Conservation (phyloP, 768 basidiomycete species). For the Krasilnikovozyma curviuscula region DNA sequence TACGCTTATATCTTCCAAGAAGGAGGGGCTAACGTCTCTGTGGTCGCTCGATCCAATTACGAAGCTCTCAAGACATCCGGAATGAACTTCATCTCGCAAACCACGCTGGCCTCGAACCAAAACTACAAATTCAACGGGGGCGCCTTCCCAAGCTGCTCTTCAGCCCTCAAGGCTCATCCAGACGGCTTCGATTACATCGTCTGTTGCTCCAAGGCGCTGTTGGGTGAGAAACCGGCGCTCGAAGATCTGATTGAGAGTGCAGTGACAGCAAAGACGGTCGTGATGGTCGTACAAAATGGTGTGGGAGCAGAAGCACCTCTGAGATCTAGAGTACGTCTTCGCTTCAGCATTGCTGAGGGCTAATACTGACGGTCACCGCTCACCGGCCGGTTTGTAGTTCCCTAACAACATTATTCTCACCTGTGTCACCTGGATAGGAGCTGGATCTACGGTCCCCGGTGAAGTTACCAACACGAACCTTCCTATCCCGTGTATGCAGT, state of each 20-base stretch:
- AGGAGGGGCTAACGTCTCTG: background rate
- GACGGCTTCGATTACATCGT: conserved; percentile 13
- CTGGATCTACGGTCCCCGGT: conserved; percentile 1
- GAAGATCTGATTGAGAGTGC: conserved; percentile 7
- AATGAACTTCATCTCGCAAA: background rate
- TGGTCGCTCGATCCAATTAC: conserved; percentile 9
- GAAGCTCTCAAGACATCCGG: conserved; percentile 1
- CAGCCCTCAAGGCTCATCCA: too few relatives aligned
- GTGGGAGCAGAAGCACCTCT: background rate
- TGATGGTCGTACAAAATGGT: conserved; percentile 12
- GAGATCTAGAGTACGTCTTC: background rate
- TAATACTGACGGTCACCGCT: background rate
- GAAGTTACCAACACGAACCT: conserved; percentile 9
- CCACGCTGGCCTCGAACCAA: background rate
- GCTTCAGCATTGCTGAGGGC: background rate
- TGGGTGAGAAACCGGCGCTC: background rate
- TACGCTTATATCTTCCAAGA: conserved; percentile 6
- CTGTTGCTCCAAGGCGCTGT: conserved; percentile 11
- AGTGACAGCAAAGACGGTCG: conserved; percentile 8
- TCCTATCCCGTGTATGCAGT: conserved; percentile 11
- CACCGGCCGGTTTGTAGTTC: background rate
- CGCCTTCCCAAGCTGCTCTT: conserved; percentile 3
- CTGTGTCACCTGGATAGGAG: conserved; percentile 12
- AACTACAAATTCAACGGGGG: conserved; percentile 3
- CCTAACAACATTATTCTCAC: conserved; percentile 10